phyloP scores from a whole-genome alignment of 2,329 filamentous ascomycete genomes.

The Byssothecium circinans region DNA sequence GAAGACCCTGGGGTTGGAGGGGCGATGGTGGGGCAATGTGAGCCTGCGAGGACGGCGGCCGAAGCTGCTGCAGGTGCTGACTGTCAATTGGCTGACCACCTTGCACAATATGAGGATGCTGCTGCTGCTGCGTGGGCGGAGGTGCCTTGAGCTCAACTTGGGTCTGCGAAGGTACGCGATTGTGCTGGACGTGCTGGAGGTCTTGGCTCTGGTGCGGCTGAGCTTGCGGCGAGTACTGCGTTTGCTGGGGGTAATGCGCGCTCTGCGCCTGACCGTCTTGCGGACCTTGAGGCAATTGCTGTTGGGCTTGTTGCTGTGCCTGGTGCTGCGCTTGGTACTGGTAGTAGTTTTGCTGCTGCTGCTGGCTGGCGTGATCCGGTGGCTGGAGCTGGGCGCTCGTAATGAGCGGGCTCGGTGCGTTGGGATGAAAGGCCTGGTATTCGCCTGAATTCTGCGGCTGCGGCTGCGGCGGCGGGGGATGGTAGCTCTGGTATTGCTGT shows the following conservation, averaged over 20 bases:
- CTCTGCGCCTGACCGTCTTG: constrained; percentile 30
- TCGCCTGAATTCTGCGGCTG: constrained; percentile 25
- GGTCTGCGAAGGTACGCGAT: constrained; percentile 33
- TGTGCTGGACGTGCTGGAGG: constrained; percentile 29
- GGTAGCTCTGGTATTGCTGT: constrained; percentile 34
- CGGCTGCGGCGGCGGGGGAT: constrained; percentile 24
- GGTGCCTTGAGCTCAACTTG: constrained; percentile 37
- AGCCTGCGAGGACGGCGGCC: constrained; percentile 38
- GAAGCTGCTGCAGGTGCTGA: constrained; percentile 35
- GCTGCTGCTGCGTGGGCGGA: constrained; percentile 30
- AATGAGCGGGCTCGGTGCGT: constrained; percentile 31
- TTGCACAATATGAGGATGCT: constrained; percentile 26
- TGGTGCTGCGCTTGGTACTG: constrained; percentile 35
- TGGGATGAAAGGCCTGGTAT: constrained; percentile 38
- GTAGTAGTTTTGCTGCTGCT: constrained; percentile 33
- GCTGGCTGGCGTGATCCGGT: constrained; percentile 22
- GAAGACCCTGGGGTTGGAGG: constrained; percentile 35
- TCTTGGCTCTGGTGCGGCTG: constrained; percentile 38
- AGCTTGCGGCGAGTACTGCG: constrained; percentile 23
- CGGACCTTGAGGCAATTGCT: constrained; percentile 28
- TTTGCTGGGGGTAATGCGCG: constrained; percentile 31
- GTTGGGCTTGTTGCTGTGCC: constrained; percentile 21
- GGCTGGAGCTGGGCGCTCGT: constrained; percentile 29
- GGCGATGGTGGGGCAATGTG: constrained; percentile 41
- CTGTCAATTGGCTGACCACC: constrained; percentile 30